Evolutionary conservation across 192 early-diverging fungal genomes (phyloP), one percentile per base, ranked within the genome.

Genomic region (Spizellomyces punctatus): DNA sequence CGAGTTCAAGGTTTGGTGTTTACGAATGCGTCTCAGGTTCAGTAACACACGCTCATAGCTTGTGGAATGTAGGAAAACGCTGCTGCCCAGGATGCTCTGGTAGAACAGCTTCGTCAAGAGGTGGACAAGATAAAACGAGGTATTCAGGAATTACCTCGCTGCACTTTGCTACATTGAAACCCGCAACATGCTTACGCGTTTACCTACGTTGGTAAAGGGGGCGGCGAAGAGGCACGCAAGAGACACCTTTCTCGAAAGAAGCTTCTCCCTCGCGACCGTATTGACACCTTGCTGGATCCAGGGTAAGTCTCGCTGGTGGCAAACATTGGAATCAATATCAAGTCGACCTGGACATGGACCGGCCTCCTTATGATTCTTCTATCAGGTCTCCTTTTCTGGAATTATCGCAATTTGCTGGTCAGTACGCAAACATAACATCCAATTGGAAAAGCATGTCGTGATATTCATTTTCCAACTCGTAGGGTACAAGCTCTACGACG

Each of bases 341-440:
- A 54, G 50, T 54, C 50, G 1, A 36, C 0, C 1, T 36, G 27
- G 27, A 36, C 27, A 36, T 3, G 27, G 27, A 36, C 27, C 27
- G 27, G 27, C 27, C 27, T 36, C 27, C 27, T 36, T 36, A 36
- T 36, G 27, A 36, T 36, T 36, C 57, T 22, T 21, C 54, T 44
- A n/a, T 41, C 60, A 91, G 94, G 21, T 93, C 95, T 9, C 92
- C 94, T 14, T 97, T 98, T 82, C 83, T 98, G 46, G 96, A 98
- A 82, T 85, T 98, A 63, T 94, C 93, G 64, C 93, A 94, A 73
- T 88, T 98, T 81, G 96, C 96, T 45, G 27, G 27, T 36, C 27
- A 36, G 83, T 77, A 55, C 54, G 6, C 27, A 42, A 10, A 4
- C 27, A 36, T 36, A 36, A 36, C 27, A 36, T 36, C 1, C 27